These are phyloP conservation scores for Gossypium davidsonii DNA, from an alignment of 441 rosid genomes.

Conservation along the genomic window DNA sequence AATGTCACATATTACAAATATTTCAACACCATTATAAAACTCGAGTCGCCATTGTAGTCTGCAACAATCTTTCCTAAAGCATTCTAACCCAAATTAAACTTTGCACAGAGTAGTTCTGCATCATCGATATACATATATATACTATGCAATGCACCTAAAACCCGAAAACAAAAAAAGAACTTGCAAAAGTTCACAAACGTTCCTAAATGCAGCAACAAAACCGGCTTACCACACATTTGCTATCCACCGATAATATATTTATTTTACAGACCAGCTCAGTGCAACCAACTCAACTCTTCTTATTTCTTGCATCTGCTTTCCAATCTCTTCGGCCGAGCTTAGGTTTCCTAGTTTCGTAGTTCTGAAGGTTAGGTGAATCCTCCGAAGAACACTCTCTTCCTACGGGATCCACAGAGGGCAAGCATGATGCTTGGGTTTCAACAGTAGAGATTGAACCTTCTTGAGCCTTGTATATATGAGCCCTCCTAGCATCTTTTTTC, in stretches of 20 bases:
- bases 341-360: constrained; percentile 20
- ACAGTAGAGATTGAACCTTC: constrained; percentile 19
- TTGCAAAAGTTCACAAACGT: neutral
- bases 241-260: neutral
- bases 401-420: constrained; percentile 1
- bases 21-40: neutral
- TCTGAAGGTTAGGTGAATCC: constrained; percentile 14
- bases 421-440: constrained; percentile 16
- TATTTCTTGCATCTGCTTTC: constrained; percentile 76
- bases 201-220: constrained; percentile 6
- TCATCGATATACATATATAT: neutral
- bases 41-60: neutral
- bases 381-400: constrained; percentile 19
- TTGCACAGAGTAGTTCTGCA: neutral
- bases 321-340: constrained; percentile 50
- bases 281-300: constrained; percentile 27
- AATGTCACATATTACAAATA: neutral
- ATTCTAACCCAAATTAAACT: neutral
- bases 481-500: constrained; percentile 73
- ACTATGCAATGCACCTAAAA: neutral
- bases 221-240: constrained; percentile 1
- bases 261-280: neutral
- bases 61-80: neutral
- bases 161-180: neutral
- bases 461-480: constrained; percentile 23